Base-by-base conservation (phyloP, 2,329 filamentous ascomycete species). In the Fusarium irregulare region DNA sequence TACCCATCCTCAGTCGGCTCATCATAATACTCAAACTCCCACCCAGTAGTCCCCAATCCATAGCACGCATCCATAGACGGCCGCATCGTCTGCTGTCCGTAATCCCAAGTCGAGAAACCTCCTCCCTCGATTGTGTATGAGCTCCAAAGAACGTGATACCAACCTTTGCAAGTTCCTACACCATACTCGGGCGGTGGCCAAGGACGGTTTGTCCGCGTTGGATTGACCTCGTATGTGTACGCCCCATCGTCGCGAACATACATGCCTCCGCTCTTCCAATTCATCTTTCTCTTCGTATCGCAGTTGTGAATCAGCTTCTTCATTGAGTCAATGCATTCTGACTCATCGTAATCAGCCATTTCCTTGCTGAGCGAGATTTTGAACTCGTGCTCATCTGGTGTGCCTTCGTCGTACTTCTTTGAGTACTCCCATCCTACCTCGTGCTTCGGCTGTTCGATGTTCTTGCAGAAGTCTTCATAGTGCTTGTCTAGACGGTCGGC, bases 21-120 rank as follows among this genome's bases (percentile, higher is more conserved):
- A 32, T 62, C 58, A 4, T 62, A 64, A 4, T 62, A 62, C 16
- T 46, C 20, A 14, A 64, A 64, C 4, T 30, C 27, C 57, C 61
- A 50, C 11, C n/a, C 23, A 10, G 30, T 56, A 6, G 61, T 62
- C 1, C 61, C 49, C 11, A 61, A 40, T 2, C 57, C 57, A 21
- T 49, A 64, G 0, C 49, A 64, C 1, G 44, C 37, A 56, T 56
- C 16, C 57, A 62, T 64, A 3, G 37, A 56, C 1, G 57, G 45
- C 12, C 23, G 34, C 57, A 64, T 61, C 3, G 61, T 64, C 11
- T 62, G 16, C 14, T 62, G 57, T 0, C 45, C 61, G n/a, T 21
- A 56, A 3, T 64, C 61, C 49, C 61, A 64, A 0, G 49, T 62
- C 0, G 61, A 64, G 20, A 64, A 62, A 0, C 61, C 49, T 1